These are phyloP conservation scores for Colletotrichum kahawae DNA, from an alignment of 2,329 filamentous ascomycete species.

Conservation along the genomic window DNA sequence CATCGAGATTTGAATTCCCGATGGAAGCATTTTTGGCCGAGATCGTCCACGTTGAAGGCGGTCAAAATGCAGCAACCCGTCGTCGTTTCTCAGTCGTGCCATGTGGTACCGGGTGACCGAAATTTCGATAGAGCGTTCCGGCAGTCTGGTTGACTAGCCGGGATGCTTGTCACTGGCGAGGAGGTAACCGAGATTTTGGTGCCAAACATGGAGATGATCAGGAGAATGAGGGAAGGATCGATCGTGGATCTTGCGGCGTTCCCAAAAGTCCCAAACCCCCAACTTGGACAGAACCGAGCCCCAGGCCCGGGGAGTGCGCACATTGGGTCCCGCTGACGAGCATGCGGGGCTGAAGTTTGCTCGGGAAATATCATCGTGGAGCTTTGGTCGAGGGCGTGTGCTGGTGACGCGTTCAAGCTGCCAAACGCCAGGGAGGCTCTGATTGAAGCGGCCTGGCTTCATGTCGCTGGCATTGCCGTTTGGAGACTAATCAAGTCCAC, in stretches of 20 bases:
- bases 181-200: constrained; percentile 8
- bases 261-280: not conserved
- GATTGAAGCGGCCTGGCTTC: not conserved
- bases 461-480: not conserved
- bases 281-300: not conserved
- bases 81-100: constrained; percentile 1
- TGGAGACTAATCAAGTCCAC: not conserved
- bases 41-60: not conserved
- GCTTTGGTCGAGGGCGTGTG: not conserved
- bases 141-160: constrained; percentile 17
- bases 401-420: not conserved
- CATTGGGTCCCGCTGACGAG: not conserved
- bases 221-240: constrained; percentile 7
- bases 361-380: not conserved
- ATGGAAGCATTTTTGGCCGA: not conserved
- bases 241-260: constrained; percentile 7
- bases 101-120: constrained; percentile 7
- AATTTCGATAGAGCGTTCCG: not conserved
- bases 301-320: not conserved
- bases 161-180: constrained; percentile 9
- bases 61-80: constrained; percentile 1
- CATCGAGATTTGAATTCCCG: constrained; percentile 9
- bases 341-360: not conserved
- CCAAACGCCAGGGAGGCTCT: not conserved
- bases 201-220: constrained; percentile 1